Evolutionary conservation across 192 early-diverging fungal genomes (phyloP).

Genomic region (Umbelopsis vinacea): DNA sequence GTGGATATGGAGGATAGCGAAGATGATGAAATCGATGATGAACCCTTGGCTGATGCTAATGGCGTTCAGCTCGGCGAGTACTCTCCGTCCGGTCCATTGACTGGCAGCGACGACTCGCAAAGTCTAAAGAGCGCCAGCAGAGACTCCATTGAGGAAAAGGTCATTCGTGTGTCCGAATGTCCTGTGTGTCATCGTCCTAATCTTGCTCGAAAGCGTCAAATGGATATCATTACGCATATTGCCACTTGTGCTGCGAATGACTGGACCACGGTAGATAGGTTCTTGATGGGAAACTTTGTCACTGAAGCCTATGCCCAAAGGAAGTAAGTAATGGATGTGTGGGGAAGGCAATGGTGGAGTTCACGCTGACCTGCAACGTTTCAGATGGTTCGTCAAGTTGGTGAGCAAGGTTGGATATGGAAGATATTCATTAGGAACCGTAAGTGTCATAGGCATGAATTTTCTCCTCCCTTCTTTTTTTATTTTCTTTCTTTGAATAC

Average conservation of each 20-base stretch:
- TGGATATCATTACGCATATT: conserved; percentile 79
- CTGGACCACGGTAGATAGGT: conserved; percentile 67
- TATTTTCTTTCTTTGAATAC: too few species aligned
- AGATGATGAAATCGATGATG: conserved; percentile 22
- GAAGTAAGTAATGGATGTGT: conserved; percentile 55
- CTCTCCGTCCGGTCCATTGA: neutral
- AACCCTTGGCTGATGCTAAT: conserved; percentile 28
- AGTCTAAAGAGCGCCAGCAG: neutral
- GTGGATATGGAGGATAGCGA: conserved; percentile 43
- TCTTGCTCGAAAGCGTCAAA: conserved; percentile 54
- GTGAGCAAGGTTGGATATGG: conserved; percentile 47
- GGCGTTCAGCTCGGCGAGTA: conserved; percentile 28
- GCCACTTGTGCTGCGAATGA: conserved; percentile 74
- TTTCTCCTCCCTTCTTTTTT: neutral
- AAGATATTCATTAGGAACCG: conserved; percentile 48
- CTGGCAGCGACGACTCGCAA: neutral
- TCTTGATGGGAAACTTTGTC: conserved; percentile 77
- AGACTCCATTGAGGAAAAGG: conserved; percentile 49
- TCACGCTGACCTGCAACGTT: conserved; percentile 26
- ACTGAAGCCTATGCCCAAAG: conserved; percentile 75
- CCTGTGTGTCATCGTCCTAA: conserved; percentile 71
- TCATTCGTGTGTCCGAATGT: conserved; percentile 68
- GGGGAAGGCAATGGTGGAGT: too few species aligned
- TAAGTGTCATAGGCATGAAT: neutral
- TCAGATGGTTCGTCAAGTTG: conserved; percentile 43